Base-by-base conservation (phyloP, 257 asterid species). In the Lycium barbarum region DNA sequence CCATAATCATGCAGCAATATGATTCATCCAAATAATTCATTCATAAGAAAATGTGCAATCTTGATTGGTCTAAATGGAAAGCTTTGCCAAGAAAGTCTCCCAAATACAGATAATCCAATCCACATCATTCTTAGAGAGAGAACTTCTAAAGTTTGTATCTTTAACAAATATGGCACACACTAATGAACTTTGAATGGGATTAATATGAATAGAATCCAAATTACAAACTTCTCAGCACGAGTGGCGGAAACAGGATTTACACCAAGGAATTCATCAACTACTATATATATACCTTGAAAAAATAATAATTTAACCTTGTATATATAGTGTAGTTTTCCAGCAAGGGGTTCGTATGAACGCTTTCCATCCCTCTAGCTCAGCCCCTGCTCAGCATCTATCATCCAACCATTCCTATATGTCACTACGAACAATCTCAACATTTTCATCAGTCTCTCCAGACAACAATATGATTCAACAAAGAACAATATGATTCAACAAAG, bases 391-490 rank as follows among this genome's bases (percentile, higher is more conserved):
- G 61, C 92, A 91, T 47, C 93, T 87, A 8, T 93, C 88, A 40
- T 87, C 86, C 94, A 93, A 86, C 98, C 98, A 96, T 65, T 82
- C 84, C 63, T 93, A 86, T 8, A 96, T 88, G 88, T 96, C 95
- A 9, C 65, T 61, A 36, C 4, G 5, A 12, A 12, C 97, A 86
- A 85, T 74, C 70, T 84, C 97, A 68, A 96, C 87, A 90, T 96
- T 96, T 10, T 93, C 97, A 87, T 96, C 98, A 9, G 97, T 93
- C 81, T 96, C 99, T 49, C 99, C 98, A 15, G 92, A 92, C 93
- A 92, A 63, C 92, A 96, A 86, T 26, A 26, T 26, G 33, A 26
- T 26, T 26, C 33, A 26, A 26, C 33, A 26, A 26, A 26, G 33
- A 26, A 26, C 33, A 26, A 26, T 26, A 26, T 26, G 33, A 26